phyloP scores from a whole-genome alignment of 305 asterid genomes.

The Fraxinus xanthoxyloides region DNA sequence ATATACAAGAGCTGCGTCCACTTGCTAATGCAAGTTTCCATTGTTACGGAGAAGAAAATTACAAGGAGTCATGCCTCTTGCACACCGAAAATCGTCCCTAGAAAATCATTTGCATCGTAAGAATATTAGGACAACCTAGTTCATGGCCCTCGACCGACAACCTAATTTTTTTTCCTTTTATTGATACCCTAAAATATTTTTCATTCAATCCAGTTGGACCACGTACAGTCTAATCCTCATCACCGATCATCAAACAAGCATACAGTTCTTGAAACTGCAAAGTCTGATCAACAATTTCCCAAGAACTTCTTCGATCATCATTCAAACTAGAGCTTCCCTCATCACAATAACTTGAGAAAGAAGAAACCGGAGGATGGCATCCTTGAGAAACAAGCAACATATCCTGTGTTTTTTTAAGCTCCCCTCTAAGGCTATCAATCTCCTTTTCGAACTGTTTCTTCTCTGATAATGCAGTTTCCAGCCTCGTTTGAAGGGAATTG shows the following conservation, averaged over 20 bases:
- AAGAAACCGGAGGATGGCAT: constrained; percentile 35
- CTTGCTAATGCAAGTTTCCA: neutral
- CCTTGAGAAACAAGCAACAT: constrained; percentile 30
- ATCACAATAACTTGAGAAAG: constrained; percentile 68
- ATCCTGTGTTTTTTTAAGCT: constrained; percentile 55
- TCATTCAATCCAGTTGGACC: constrained; percentile 20
- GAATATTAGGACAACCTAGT: neutral
- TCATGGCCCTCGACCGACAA: neutral
- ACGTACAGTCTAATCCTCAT: constrained; percentile 13
- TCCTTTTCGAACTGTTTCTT: constrained; percentile 52
- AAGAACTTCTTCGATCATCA: constrained; percentile 46
- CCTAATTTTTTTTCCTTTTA: neutral
- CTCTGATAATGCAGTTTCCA: constrained; percentile 44
- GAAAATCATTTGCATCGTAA: neutral
- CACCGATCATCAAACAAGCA: constrained; percentile 54
- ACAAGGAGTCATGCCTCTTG: neutral
- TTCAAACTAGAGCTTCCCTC: constrained; percentile 66
- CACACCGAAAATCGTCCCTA: neutral
- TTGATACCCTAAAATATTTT: constrained; percentile 37
- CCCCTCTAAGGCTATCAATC: constrained; percentile 46
- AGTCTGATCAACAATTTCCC: constrained; percentile 26
- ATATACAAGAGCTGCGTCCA: neutral
- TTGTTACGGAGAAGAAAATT: neutral
- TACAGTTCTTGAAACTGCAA: constrained; percentile 56
- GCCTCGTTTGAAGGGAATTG: constrained; percentile 49